Evolutionary conservation across 768 basidiomycete genomes (phyloP), one percentile per base, ranked within the genome.

Genomic region (Leucosporidium yakuticum): DNA sequence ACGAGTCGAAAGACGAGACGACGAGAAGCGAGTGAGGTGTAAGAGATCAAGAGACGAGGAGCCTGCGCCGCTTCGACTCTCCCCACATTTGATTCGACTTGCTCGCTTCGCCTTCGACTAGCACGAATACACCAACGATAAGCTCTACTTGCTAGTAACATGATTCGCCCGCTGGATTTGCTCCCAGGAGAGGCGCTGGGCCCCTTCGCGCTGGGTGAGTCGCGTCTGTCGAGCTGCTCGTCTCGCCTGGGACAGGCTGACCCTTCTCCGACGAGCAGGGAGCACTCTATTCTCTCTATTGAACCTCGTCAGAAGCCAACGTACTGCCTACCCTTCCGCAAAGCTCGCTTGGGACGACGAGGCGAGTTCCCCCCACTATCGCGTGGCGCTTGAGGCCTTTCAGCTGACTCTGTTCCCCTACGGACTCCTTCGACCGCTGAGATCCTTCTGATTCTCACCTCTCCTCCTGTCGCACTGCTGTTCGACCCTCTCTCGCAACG

Each of bases 121-220:
- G 8, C 6, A 8, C 11, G 17, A 15, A 8, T 15, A 44, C 6
- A 44, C 17, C 39, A 44, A 15, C 39, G 6, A 44, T 44, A 7
- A 44, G 39, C 39, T 44, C 39, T 7, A 15, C 14, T 9, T 15
- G 2, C 39, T 15, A 44, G 14, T 44, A 15, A 8, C 14, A 44
- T 44, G 39, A 44, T 44, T 15, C 39, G 39, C 39, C 39, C 39
- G 39, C 65, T 72, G 9, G 62, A 65, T 1, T 64, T 72, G 20
- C 7, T 36, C 5, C 74, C 67, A 17, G 71, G 67, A 6, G 50
- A 62, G 17, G n/a, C 64, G 19, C 62, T 75, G 17, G 71, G 74
- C 17, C 68, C 66, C 0, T 75, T 73, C 64, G 55, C 59, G 32
- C 71, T 74, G 21, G 71, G 74, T 73, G 54, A 62, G 71, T 27